phyloP scores from a whole-genome alignment of 345 rosid genomes.

The Nephelium lappaceum region DNA sequence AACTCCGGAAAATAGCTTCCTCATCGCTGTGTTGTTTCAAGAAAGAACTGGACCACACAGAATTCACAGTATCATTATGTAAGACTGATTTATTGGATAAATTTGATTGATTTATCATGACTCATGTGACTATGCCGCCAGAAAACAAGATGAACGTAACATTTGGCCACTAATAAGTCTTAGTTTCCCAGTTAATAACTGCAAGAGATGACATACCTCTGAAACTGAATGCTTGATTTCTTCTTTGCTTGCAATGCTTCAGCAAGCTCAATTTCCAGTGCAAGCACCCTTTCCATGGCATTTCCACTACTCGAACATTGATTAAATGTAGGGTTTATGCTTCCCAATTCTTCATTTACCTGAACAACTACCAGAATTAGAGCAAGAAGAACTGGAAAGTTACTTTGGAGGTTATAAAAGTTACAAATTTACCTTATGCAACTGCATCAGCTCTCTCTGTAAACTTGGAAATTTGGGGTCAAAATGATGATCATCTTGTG shows the following conservation, averaged over 20 bases:
- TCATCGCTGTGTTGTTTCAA: constrained; percentile 77
- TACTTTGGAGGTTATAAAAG: constrained; percentile 11
- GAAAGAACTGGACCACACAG: constrained; percentile 69
- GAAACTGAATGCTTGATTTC: constrained; percentile 66
- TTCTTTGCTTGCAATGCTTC: constrained; percentile 80
- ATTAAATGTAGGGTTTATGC: constrained; percentile 64
- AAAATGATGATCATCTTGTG: constrained; percentile 48
- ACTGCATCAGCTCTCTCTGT: constrained; percentile 62
- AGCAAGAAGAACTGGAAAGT: constrained; percentile 7
- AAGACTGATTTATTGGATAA: background rate
- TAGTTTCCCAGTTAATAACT: background rate
- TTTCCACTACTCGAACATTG: constrained; percentile 60
- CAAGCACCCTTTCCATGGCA: constrained; percentile 88
- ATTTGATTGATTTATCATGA: too few relatives aligned
- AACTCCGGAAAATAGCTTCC: constrained; percentile 88
- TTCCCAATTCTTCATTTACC: constrained; percentile 88
- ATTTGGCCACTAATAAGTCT: background rate
- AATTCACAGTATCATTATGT: background rate
- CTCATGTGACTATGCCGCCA: background rate
- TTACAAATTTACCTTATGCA: constrained; percentile 61
- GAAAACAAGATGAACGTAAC: background rate
- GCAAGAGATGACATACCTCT: constrained; percentile 51
- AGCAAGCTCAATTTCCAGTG: constrained; percentile 91
- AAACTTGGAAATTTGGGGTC: constrained; percentile 64
- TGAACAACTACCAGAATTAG: constrained; percentile 36